A percentile compares a stretch with the other conserved stretches of the same genome.
These are phyloP conservation scores for Solanum piurae DNA, from an alignment of 257 asterid genomes.

Conservation along the genomic window DNA sequence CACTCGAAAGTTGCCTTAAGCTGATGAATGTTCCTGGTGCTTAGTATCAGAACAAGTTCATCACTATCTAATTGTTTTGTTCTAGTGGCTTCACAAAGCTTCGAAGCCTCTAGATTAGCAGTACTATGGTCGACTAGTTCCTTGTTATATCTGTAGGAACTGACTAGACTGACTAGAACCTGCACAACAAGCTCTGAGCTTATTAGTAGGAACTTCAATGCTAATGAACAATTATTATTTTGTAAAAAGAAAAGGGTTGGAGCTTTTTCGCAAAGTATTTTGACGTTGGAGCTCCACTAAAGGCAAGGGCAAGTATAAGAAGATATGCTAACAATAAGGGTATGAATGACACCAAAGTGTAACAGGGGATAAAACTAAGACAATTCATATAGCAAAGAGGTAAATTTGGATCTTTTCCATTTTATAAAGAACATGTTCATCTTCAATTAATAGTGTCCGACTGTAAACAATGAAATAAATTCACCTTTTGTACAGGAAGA, in stretches of 20 bases:
- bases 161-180: slow-evolving; percentile 54
- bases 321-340: not conserved
- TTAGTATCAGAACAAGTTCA: slow-evolving; percentile 39
- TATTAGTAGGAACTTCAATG: not conserved
- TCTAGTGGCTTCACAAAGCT: slow-evolving; percentile 31
- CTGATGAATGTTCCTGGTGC: slow-evolving; percentile 53
- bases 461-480: not conserved
- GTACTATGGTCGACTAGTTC: slow-evolving; percentile 33
- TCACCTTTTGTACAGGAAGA: slow-evolving; percentile 60
- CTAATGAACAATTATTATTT: not conserved
- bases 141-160: slow-evolving; percentile 63
- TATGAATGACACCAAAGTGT: slow-evolving; percentile 20
- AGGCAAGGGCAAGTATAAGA: not conserved
- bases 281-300: not conserved
- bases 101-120: slow-evolving; percentile 55
- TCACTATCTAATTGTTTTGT: slow-evolving; percentile 33
- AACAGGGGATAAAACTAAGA: slow-evolving; percentile 19
- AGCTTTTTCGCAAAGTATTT: not conserved
- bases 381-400: slow-evolving; percentile 18
- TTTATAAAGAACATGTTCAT: slow-evolving; percentile 18
- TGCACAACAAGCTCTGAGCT: slow-evolving; percentile 7
- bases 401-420: slow-evolving; percentile 49
- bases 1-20: slow-evolving; percentile 53
- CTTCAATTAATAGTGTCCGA: not conserved
- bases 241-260: not conserved